Evolutionary conservation across 805 yeast genomes (phyloP), one percentile per base, ranked within the genome.

Genomic region (Metschnikowia borealis): DNA sequence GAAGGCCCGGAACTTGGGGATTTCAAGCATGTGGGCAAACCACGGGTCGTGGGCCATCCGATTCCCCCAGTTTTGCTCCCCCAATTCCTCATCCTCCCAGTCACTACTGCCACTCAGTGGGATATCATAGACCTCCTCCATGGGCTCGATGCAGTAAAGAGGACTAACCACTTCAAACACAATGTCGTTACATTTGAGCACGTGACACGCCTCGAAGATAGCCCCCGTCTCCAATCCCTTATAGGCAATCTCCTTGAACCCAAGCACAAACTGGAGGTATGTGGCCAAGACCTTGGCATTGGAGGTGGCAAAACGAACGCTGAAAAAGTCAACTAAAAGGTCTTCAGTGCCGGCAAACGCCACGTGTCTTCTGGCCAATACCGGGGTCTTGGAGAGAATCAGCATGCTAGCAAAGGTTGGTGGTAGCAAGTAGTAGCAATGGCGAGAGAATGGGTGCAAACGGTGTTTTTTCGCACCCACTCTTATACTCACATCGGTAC

Each of bases 191-290:
- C 83, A 83, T 32, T 64, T 64, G 7, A 89, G 74, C 0, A 85
- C 95, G 54, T 84, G 84, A 1, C 84, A 72, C 18, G 81, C 74
- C 17, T 79, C 59, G 15, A 73, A 67, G 46, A 77, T 71, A 5
- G 84, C 78, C 1, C 85, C 87, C 1, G 85, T 85, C 61, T 86
- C 94, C 41, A 89, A 71, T 5, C 89, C 89, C 51, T 66, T 74
- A 57, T 75, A 79, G 1, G 90, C 94, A 36, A 83, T 63, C 35
- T 76, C 79, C 18, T 69, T 56, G 64, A 89, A 89, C 0, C 95
- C 96, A 66, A 81, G 77, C 6, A 78, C 67, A 14, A 71, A 60
- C 41, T 79, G 73, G 51, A 84, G 79, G 61, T 75, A 78, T 20
- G 67, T 62, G 0, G 95, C 84, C 41, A 81, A 70, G 53, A 80